phyloP scores from a whole-genome alignment of 176 grass and related monocot species.

The Oryza glumipatula region DNA sequence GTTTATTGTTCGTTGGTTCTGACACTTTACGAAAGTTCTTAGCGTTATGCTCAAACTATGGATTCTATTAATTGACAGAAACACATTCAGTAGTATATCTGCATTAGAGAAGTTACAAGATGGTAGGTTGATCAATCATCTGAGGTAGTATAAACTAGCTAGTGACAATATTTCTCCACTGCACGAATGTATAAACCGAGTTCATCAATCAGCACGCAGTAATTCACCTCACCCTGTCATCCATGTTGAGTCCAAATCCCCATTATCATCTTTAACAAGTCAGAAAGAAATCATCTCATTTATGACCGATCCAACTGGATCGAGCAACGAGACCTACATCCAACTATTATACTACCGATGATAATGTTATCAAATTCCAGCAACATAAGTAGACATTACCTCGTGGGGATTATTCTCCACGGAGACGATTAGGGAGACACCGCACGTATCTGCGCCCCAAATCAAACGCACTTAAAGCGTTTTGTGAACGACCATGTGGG shows the following conservation, averaged over 20 bases:
- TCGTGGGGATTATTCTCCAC: slow-evolving; percentile 47
- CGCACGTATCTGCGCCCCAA: slow-evolving; percentile 34
- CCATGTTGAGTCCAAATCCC: slow-evolving; percentile 16
- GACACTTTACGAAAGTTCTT: not conserved
- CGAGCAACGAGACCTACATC: not conserved
- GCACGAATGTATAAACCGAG: not conserved
- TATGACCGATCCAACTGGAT: slow-evolving; percentile 26
- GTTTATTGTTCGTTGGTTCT: not conserved
- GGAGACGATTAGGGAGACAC: slow-evolving; percentile 38
- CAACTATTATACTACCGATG: not conserved
- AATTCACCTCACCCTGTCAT: not conserved
- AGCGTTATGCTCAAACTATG: not conserved
- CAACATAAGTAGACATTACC: not conserved
- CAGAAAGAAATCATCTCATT: not conserved
- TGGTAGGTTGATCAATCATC: slow-evolving; percentile 15
- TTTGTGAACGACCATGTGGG: slow-evolving; percentile 1
- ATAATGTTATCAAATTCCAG: not conserved
- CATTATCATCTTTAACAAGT: not conserved
- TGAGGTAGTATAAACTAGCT: not conserved
- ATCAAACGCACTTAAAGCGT: slow-evolving; percentile 22
- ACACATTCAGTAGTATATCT: not conserved
- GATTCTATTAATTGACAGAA: not conserved
- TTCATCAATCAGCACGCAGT: not conserved
- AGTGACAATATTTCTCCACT: not conserved
- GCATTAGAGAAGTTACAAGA: not conserved